Evolutionary conservation across 2,329 filamentous ascomycete genomes (phyloP).

Genomic region (Graphiopsis chlorocephala): DNA sequence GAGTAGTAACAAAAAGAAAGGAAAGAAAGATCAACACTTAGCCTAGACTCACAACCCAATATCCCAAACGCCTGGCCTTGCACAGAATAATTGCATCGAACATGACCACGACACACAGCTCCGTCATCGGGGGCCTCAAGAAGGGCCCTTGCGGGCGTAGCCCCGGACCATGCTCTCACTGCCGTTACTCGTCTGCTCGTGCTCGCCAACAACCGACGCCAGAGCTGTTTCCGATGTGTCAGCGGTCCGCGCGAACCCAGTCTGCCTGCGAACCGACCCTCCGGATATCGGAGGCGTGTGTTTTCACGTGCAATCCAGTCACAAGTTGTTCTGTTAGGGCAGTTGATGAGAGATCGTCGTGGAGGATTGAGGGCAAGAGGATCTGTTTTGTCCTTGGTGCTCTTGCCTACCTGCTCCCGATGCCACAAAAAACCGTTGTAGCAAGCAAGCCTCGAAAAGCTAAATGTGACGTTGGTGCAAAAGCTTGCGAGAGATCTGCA

Average conservation of each 20-base stretch:
- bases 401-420: not conserved
- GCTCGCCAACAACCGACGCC: conserved; percentile 1
- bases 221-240: conserved; percentile 13
- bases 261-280: not conserved
- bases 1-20: not conserved
- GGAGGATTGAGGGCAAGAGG: not conserved
- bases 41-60: not conserved
- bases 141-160: conserved; percentile 12
- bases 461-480: not conserved
- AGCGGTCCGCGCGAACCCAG: conserved; percentile 9
- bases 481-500: conserved; percentile 1
- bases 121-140: conserved; percentile 3
- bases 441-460: not conserved
- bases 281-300: conserved; percentile 1
- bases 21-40: not conserved
- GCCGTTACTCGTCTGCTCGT: not conserved
- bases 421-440: not conserved
- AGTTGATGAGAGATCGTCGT: not conserved
- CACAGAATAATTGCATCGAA: not conserved
- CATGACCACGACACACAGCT: conserved; percentile 1
- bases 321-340: not conserved
- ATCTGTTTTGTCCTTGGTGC: not conserved
- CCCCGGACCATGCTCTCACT: conserved; percentile 2
- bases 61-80: not conserved
- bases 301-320: not conserved